These are phyloP conservation scores for Geranium brycei DNA, from an alignment of 345 rosid species.

Conservation along the genomic window DNA sequence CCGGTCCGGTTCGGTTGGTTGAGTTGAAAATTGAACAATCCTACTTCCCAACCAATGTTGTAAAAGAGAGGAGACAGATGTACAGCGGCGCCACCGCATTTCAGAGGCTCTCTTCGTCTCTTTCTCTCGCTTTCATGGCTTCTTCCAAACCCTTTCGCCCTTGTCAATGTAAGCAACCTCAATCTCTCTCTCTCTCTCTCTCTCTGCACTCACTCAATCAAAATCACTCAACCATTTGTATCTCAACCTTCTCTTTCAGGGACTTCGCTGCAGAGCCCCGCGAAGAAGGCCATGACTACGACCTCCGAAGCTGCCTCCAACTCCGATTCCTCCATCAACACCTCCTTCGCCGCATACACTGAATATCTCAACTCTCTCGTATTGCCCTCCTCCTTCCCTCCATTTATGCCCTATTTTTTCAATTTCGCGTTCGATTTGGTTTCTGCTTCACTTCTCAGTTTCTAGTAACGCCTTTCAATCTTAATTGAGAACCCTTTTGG, in stretches of 20 bases:
- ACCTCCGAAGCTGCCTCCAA: conserved; percentile 11
- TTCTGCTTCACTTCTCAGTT: no score
- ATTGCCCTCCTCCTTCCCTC: not conserved
- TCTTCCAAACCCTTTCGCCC: conserved; percentile 37
- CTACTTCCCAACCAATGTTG: no score
- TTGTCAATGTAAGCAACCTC: conserved; percentile 22
- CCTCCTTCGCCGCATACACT: conserved; percentile 39
- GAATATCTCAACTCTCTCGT: conserved; percentile 60
- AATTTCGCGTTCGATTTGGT: not conserved
- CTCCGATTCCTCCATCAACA: conserved; percentile 32
- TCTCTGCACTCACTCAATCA: not conserved
- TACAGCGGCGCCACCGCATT: no score
- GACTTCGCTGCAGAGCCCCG: conserved; percentile 20
- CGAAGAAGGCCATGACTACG: conserved; percentile 37
- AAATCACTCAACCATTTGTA: not conserved
- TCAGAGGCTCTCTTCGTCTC: no score
- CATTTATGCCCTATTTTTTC: not conserved
- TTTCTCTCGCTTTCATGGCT: no score
- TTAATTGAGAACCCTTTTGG: not conserved
- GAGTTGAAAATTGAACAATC: no score
- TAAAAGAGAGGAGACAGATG: no score
- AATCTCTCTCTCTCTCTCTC: not conserved
- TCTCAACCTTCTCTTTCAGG: conserved; percentile 20
- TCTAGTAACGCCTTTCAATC: not conserved
- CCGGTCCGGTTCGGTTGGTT: no score